These are phyloP conservation scores for Suillus discolor DNA, from an alignment of 768 basidiomycete genomes.

Conservation along the genomic window DNA sequence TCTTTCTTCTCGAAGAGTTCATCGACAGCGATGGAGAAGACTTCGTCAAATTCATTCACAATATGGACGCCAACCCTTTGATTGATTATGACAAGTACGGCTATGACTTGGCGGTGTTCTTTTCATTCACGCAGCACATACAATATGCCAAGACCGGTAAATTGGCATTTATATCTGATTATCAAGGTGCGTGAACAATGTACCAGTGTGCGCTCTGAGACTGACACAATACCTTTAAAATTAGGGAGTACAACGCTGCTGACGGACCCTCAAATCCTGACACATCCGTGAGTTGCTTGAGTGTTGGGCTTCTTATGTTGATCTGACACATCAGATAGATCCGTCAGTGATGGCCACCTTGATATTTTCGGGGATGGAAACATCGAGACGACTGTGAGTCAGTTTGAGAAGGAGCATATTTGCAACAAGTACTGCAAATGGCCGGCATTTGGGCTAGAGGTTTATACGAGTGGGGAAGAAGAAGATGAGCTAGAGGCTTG, in stretches of 20 bases:
- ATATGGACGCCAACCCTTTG: not conserved
- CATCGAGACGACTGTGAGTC: slow-evolving; percentile 7
- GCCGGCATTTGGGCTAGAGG: slow-evolving; percentile 13
- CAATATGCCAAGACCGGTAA: slow-evolving; percentile 13
- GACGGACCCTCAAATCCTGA: not conserved
- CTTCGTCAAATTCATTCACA: slow-evolving; percentile 11
- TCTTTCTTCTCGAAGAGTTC: slow-evolving; percentile 14
- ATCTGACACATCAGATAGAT: not conserved
- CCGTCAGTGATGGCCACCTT: not conserved
- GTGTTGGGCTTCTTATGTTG: not conserved
- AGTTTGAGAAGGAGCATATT: slow-evolving; percentile 9
- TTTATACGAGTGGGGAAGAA: not conserved
- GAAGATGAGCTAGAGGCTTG: no score
- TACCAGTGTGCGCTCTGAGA: not conserved
- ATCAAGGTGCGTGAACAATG: slow-evolving; percentile 8
- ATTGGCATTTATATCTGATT: slow-evolving; percentile 12
- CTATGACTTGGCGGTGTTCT: slow-evolving; percentile 10
- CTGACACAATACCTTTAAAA: not conserved
- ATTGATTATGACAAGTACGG: not conserved
- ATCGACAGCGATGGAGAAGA: not conserved
- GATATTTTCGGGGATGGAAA: slow-evolving; percentile 15
- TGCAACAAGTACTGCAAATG: slow-evolving; percentile 17
- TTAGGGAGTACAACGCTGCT: not conserved
- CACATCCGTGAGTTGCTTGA: not conserved
- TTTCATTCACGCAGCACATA: slow-evolving; percentile 17